These are phyloP conservation scores for Pisolithus microcarpus DNA, from an alignment of 768 basidiomycete genomes.

Conservation along the genomic window DNA sequence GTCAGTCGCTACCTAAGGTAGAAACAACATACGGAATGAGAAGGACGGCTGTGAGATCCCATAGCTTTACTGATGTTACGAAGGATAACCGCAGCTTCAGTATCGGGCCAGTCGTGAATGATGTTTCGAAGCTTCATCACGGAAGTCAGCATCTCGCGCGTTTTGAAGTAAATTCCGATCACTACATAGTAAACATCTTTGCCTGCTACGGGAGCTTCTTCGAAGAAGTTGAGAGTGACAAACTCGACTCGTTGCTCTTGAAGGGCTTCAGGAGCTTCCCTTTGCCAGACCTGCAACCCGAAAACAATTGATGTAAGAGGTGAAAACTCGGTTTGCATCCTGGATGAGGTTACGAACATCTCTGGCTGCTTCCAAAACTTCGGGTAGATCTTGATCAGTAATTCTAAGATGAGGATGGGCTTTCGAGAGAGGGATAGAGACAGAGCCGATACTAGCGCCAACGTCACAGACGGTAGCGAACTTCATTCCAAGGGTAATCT, in stretches of 20 bases:
- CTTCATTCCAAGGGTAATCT: neutral
- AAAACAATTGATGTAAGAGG: neutral
- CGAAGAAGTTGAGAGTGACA: neutral
- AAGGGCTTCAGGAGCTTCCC: neutral
- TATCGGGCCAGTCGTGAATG: constrained; percentile 31
- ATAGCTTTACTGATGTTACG: constrained; percentile 24
- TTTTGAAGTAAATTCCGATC: constrained; percentile 6
- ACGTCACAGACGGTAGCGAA: neutral
- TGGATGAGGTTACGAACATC: neutral
- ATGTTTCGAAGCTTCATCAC: constrained; percentile 15
- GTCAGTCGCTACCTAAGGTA: neutral
- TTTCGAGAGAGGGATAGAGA: neutral
- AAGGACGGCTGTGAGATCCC: constrained; percentile 22
- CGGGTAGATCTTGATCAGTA: neutral
- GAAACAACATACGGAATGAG: constrained; percentile 23
- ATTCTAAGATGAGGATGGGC: neutral
- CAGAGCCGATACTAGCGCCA: neutral
- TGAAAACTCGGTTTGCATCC: neutral
- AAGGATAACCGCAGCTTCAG: constrained; percentile 20
- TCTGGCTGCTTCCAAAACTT: neutral
- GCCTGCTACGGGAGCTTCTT: neutral
- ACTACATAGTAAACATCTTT: constrained; percentile 27
- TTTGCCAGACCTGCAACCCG: neutral
- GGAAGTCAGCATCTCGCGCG: neutral
- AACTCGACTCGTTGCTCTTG: neutral